Evolutionary conservation across 495 filamentous ascomycete genomes (phyloP).

Genomic region (Daldinia decipiens): DNA sequence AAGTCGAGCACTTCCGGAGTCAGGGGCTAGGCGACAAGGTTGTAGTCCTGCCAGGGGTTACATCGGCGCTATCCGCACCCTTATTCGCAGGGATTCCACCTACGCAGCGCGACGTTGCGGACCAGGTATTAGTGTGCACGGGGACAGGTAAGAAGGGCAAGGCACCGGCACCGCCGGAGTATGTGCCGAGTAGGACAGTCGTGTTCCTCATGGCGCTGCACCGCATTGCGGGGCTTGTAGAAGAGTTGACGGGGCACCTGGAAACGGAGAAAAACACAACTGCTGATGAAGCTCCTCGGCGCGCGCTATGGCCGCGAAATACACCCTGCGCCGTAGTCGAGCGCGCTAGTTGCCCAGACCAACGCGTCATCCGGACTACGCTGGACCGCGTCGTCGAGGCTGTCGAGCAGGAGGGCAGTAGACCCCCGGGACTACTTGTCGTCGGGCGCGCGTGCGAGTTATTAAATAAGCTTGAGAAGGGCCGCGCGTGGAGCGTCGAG

Average conservation of each 20-base stretch:
- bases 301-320: constrained; percentile 58
- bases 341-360: constrained; percentile 92
- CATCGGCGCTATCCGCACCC: constrained; percentile 84
- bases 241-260: constrained; percentile 64
- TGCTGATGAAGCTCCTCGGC: constrained; percentile 37
- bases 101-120: constrained; percentile 88
- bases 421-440: constrained; percentile 92
- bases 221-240: constrained; percentile 76
- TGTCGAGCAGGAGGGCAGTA: constrained; percentile 87
- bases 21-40: constrained; percentile 70
- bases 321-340: constrained; percentile 94
- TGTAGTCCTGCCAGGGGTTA: constrained; percentile 87
- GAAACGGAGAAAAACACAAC: constrained; percentile 11
- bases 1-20: constrained; percentile 82
- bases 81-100: constrained; percentile 88
- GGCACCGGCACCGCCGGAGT: constrained; percentile 81
- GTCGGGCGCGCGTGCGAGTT: constrained; percentile 86
- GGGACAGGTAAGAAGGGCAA: constrained; percentile 95
- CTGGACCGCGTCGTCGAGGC: constrained; percentile 80
- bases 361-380: constrained; percentile 89
- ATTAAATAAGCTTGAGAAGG: constrained; percentile 63
- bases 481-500: constrained; percentile 83
- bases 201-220: constrained; percentile 98
- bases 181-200: constrained; percentile 78
- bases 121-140: constrained; percentile 93